A percentile compares a stretch with the other conserved stretches of the same genome.
Conservation (phyloP, 768 basidiomycete genomes). For the Boletus huronensis region DNA sequence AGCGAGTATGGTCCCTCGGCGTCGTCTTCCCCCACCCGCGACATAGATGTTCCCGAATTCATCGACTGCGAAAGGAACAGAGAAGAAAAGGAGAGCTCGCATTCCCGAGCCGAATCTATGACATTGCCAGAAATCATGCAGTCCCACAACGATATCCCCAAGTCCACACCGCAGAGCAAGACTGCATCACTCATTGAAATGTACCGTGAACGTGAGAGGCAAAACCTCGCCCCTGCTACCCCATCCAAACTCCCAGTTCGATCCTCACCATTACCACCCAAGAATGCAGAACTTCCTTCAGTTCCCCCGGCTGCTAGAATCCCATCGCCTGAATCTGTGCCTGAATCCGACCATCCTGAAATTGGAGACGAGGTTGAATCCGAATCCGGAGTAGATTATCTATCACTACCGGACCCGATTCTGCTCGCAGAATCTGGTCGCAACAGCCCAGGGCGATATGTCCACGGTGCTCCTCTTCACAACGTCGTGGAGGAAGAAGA, state of each 20-base stretch:
- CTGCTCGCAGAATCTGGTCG: slow-evolving; percentile 48
- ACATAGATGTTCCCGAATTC: slow-evolving; percentile 32
- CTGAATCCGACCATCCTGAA: slow-evolving; percentile 25
- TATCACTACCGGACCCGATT: slow-evolving; percentile 34
- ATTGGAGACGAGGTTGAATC: slow-evolving; percentile 26
- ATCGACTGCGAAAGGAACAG: slow-evolving; percentile 17
- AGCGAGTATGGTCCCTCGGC: slow-evolving; percentile 34
- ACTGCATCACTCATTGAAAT: slow-evolving; percentile 81
- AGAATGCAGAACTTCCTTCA: slow-evolving; percentile 7
- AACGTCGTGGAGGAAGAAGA: slow-evolving; percentile 85
- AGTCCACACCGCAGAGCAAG: slow-evolving; percentile 45
- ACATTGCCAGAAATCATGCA: slow-evolving; percentile 23
- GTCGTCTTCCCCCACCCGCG: slow-evolving; percentile 23
- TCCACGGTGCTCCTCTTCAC: slow-evolving; percentile 83
- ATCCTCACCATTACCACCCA: slow-evolving; percentile 14
- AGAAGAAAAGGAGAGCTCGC: slow-evolving; percentile 24
- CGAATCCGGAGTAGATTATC: slow-evolving; percentile 23
- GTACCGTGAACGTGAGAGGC: slow-evolving; percentile 72
- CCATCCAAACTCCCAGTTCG: slow-evolving; percentile 38
- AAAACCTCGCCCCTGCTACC: slow-evolving; percentile 10
- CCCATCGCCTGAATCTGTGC: slow-evolving; percentile 14
- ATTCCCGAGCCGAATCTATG: slow-evolving; percentile 27
- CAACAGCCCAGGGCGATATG: slow-evolving; percentile 67
- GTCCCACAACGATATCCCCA: slow-evolving; percentile 8
- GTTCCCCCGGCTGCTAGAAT: background rate